Percentiles rank a stretch among this genome's conserved stretches.
Conservation (phyloP, 352 stramenopile genomes). For the Blastocystis sp. region DNA sequence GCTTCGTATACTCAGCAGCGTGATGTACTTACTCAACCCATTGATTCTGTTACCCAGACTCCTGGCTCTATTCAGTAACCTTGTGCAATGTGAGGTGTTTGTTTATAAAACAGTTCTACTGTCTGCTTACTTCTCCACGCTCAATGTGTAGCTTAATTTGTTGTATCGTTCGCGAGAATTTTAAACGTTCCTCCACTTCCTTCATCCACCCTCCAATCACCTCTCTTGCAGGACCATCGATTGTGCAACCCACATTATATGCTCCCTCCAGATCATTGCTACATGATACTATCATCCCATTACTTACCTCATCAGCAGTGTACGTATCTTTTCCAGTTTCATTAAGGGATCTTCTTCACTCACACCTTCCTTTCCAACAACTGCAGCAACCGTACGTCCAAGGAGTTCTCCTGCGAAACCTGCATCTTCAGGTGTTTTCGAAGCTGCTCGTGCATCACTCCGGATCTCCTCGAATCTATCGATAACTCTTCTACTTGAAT, state of each 20-base stretch:
- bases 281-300: neutral
- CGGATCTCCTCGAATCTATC: neutral
- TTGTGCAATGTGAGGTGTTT: constrained; percentile 1
- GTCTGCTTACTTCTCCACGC: neutral
- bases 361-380: constrained; percentile 17
- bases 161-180: neutral
- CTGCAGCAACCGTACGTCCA: neutral
- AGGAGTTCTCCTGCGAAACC: constrained; percentile 29
- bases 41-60: neutral
- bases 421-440: neutral
- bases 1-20: neutral
- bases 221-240: neutral
- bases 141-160: constrained; percentile 17
- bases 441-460: neutral
- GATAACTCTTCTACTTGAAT: neutral
- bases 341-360: constrained; percentile 1
- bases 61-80: neutral
- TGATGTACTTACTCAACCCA: neutral
- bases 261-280: neutral
- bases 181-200: constrained; percentile 15
- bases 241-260: neutral
- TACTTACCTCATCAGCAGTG: neutral
- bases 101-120: neutral
- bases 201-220: constrained; percentile 11
- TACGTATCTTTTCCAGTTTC: neutral